phyloP scores from a whole-genome alignment of 768 basidiomycete species.

The Lentinus brumalis region DNA sequence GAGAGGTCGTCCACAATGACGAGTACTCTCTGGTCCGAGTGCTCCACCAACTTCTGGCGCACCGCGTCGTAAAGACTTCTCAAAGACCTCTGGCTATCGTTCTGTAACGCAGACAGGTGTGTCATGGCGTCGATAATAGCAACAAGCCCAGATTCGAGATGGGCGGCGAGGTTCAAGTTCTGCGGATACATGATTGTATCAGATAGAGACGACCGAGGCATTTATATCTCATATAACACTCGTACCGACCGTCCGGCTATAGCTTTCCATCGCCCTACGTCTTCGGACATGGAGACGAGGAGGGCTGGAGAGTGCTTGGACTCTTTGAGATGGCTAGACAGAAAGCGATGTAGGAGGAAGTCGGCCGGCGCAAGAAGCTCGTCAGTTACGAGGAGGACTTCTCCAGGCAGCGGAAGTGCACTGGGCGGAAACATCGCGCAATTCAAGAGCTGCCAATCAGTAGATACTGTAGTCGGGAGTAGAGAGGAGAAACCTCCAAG shows the following conservation, averaged over 20 bases:
- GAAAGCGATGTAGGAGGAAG: slow-evolving; percentile 62
- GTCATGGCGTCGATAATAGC: slow-evolving; percentile 56
- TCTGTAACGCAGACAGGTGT: slow-evolving; percentile 25
- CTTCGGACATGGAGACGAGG: slow-evolving; percentile 61
- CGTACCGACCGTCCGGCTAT: slow-evolving; percentile 65
- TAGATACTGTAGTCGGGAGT: no score
- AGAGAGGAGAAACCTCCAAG: no score
- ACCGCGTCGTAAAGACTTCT: slow-evolving; percentile 22
- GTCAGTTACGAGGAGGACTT: slow-evolving; percentile 68
- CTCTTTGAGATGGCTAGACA: slow-evolving; percentile 54
- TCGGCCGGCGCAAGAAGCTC: slow-evolving; percentile 71
- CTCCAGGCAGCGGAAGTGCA: slow-evolving; percentile 49
- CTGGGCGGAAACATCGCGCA: slow-evolving; percentile 52
- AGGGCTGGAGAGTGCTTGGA: slow-evolving; percentile 39
- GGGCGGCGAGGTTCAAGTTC: slow-evolving; percentile 38
- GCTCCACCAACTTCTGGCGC: neutral
- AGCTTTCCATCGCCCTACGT: slow-evolving; percentile 60
- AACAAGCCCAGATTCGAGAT: slow-evolving; percentile 40
- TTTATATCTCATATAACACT: slow-evolving; percentile 2
- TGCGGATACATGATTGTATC: slow-evolving; percentile 9
- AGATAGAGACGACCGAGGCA: no score
- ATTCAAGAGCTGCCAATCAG: neutral
- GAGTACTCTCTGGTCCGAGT: slow-evolving; percentile 32
- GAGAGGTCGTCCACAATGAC: slow-evolving; percentile 75
- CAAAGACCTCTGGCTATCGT: slow-evolving; percentile 19